Conservation (phyloP, 1,284 basidiomycete genomes). For the Singerocomus rubriflavus region DNA sequence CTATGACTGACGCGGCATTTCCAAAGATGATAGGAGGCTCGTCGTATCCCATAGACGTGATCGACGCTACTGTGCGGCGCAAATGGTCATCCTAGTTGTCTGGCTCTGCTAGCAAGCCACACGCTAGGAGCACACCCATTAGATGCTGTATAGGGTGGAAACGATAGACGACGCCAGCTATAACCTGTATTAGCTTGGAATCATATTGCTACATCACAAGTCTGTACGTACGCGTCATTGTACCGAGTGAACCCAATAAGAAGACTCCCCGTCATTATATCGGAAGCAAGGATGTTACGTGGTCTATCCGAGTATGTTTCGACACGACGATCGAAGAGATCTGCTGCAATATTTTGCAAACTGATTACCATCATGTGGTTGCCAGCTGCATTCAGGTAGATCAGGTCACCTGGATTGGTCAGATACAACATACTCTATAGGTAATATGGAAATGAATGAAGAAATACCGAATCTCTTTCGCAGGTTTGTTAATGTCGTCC, state of each 20-base stretch:
- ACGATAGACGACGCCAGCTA: conserved; percentile 8
- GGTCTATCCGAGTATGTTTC: conserved; percentile 9
- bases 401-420: conserved; percentile 5
- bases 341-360: conserved; percentile 5
- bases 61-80: conserved; percentile 2
- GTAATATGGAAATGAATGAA: no score
- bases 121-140: conserved; percentile 10
- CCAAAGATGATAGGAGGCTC: conserved; percentile 6
- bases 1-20: neutral
- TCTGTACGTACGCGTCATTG: conserved; percentile 4
- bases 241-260: conserved; percentile 1
- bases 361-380: conserved; percentile 9
- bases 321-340: conserved; percentile 12
- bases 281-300: conserved; percentile 6
- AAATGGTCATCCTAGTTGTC: conserved; percentile 15
- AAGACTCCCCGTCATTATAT: conserved; percentile 11
- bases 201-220: neutral
- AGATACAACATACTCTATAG: neutral
- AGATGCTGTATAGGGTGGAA: conserved; percentile 10
- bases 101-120: conserved; percentile 8
- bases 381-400: conserved; percentile 11
- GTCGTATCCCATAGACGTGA: conserved; percentile 12
- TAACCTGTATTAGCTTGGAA: neutral
- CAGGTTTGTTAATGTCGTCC: no score
- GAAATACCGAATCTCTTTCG: no score